phyloP scores from a whole-genome alignment of 1,284 basidiomycete species.

The Pseudozyma pruni region DNA sequence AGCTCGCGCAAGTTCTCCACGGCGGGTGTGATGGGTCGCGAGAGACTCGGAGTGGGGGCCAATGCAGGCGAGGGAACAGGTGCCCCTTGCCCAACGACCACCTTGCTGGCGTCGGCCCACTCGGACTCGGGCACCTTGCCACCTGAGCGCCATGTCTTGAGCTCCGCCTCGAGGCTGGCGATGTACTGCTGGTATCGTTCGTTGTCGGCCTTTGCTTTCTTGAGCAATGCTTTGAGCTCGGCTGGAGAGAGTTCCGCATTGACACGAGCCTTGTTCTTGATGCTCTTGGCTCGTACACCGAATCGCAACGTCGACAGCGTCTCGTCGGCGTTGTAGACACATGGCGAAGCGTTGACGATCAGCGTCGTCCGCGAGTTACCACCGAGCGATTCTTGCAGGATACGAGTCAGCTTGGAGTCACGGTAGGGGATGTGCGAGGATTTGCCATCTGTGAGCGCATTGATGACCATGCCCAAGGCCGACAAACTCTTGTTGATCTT shows the following conservation, averaged over 20 bases:
- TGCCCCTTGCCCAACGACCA: slow-evolving; percentile 64
- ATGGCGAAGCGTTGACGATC: slow-evolving; percentile 98
- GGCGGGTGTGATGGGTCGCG: slow-evolving; percentile 77
- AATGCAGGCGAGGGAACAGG: slow-evolving; percentile 61
- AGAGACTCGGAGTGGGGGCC: slow-evolving; percentile 34
- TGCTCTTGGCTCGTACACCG: slow-evolving; percentile 92
- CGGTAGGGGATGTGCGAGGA: slow-evolving; percentile 97
- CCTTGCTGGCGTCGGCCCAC: slow-evolving; percentile 81
- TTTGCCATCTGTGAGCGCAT: slow-evolving; percentile 91
- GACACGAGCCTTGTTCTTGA: slow-evolving; percentile 99
- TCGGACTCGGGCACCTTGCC: slow-evolving; percentile 85
- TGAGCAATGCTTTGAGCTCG: slow-evolving; percentile 91
- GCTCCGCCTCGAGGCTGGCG: slow-evolving; percentile 87
- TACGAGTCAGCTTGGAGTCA: slow-evolving; percentile 98
- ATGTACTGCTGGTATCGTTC: slow-evolving; percentile 87
- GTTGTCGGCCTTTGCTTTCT: slow-evolving; percentile 88
- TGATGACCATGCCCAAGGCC: slow-evolving; percentile 99
- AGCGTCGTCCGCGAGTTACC: slow-evolving; percentile 98
- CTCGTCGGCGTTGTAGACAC: slow-evolving; percentile 94
- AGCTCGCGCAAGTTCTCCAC: slow-evolving; percentile 78
- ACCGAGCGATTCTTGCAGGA: slow-evolving; percentile 98
- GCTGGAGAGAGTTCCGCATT: slow-evolving; percentile 97
- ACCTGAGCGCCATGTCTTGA: slow-evolving; percentile 89
- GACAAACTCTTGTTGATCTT: slow-evolving; percentile 99
- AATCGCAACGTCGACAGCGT: slow-evolving; percentile 97